Evolutionary conservation across 345 rosid species (phyloP).

Genomic region (Salix viminalis): DNA sequence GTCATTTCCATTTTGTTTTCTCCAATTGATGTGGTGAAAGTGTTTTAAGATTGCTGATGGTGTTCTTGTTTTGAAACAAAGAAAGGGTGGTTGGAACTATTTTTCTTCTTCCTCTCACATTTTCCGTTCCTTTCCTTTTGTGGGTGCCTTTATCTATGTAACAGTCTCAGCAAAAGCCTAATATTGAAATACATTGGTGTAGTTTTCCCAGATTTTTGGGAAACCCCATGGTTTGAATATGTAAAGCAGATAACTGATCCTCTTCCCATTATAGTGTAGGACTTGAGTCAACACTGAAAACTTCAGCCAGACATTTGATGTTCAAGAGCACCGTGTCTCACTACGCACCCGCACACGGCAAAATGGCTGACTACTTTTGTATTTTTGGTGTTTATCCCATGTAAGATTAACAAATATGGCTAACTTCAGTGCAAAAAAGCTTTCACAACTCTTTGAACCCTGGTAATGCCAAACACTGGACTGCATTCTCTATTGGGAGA

Average conservation of each 20-base stretch:
- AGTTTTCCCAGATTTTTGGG: background rate
- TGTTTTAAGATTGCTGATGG: conserved; percentile 1
- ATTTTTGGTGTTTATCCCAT: too few species aligned
- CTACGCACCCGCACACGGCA: too few species aligned
- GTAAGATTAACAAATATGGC: too few species aligned
- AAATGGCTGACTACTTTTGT: too few species aligned
- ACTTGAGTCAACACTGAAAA: too few species aligned
- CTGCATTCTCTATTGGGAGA: too few species aligned
- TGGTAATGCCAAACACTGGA: too few species aligned
- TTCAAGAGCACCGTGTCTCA: background rate
- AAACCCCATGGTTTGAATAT: background rate
- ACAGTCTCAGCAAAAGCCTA: background rate
- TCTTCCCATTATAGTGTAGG: too few species aligned
- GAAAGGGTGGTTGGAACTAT: background rate
- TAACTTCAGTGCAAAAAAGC: too few species aligned
- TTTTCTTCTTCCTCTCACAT: background rate
- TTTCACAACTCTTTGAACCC: too few species aligned
- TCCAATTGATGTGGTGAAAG: background rate
- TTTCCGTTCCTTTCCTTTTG: background rate
- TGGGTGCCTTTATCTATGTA: background rate
- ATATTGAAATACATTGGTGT: background rate
- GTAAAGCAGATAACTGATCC: background rate
- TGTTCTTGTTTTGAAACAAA: background rate
- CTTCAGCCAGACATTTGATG: too few species aligned
- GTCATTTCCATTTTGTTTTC: conserved; percentile 12